Base-by-base conservation (phyloP, 2,329 filamentous ascomycete genomes). In the Microsporum audouinii region DNA sequence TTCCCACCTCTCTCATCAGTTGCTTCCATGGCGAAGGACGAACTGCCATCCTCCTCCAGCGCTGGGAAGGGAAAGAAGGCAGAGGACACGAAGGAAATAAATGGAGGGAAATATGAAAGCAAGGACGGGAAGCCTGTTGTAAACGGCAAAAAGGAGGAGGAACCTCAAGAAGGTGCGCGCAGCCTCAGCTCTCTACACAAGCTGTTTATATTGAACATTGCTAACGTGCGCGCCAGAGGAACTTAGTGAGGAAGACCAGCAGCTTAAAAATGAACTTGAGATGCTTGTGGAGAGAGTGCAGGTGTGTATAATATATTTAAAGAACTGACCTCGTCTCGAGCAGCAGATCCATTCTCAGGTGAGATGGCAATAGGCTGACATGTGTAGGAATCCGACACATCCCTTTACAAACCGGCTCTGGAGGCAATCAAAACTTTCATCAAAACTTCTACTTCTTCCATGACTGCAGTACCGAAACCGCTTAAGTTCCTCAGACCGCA, bases 381-480 rank as follows among this genome's bases (percentile, higher is more conserved):
- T 14, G 51, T 63, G 2, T 70, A 95, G 89, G 94, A 97, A 79
- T 82, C 87, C 66, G 88, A 97, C 77, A 82, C 83, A 66, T 86
- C 85, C 62, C 87, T 97, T 68, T 96, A 97, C 80, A 92, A 91
- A 75, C 84, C 91, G 63, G 88, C 94, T 60, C 81, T 99, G 67
- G 91, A 97, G 76, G 88, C 91, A 67, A 96, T 99, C 85, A 97
- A 96, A 80, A 90, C 87, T 71, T 95, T 90, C 72, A 99, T 99
- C 81, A 97, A 96, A 81, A 99, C 94, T 61, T 96, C 94, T 63
- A 99, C 94, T 67, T 97, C 91, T 63, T 99, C 95, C 53, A 99
- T 99, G 94, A 99, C 94, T 57, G 94, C 94, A 63, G 94, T 99
- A 64, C 94, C 95, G 29, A 99, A 99, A 78, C 94, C 94, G 38